These are phyloP conservation scores for Plectosphaerella plurivora DNA, from an alignment of 2,329 filamentous ascomycete genomes.

Conservation along the genomic window DNA sequence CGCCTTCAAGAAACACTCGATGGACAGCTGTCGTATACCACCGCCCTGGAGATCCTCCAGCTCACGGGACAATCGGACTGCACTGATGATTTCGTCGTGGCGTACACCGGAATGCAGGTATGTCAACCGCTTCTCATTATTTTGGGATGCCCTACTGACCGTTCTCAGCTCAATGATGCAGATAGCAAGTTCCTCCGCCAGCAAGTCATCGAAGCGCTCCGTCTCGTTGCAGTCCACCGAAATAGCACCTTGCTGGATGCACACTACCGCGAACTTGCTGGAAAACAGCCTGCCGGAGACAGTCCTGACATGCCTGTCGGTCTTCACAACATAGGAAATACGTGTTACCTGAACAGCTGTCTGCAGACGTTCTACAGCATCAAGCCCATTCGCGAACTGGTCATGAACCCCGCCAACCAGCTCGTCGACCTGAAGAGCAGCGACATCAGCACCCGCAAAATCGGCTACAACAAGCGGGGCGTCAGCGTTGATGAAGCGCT, in stretches of 20 bases:
- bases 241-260: neutral
- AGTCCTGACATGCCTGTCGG: slow-evolving; percentile 63
- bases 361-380: slow-evolving; percentile 94
- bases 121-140: too few relatives aligned
- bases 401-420: slow-evolving; percentile 69
- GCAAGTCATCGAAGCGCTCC: slow-evolving; percentile 3
- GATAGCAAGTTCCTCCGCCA: neutral
- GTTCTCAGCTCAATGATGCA: neutral
- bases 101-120: neutral
- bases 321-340: slow-evolving; percentile 91
- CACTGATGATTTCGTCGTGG: neutral
- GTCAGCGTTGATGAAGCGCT: slow-evolving; percentile 54
- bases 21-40: neutral
- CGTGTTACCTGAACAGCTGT: slow-evolving; percentile 95
- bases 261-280: neutral
- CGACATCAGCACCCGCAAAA: slow-evolving; percentile 60
- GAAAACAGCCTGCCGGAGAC: too few relatives aligned
- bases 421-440: slow-evolving; percentile 64
- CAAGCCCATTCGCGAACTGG: slow-evolving; percentile 72
- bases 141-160: too few relatives aligned
- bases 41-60: neutral
- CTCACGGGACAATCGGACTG: too few relatives aligned
- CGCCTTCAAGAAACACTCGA: neutral
- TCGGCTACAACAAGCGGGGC: slow-evolving; percentile 61
- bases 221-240: slow-evolving; percentile 1